Percentiles rank a stretch among this genome's conserved stretches.
Evolutionary conservation across 768 basidiomycete genomes (phyloP).

Genomic region (Leccinellum rugosiceps): DNA sequence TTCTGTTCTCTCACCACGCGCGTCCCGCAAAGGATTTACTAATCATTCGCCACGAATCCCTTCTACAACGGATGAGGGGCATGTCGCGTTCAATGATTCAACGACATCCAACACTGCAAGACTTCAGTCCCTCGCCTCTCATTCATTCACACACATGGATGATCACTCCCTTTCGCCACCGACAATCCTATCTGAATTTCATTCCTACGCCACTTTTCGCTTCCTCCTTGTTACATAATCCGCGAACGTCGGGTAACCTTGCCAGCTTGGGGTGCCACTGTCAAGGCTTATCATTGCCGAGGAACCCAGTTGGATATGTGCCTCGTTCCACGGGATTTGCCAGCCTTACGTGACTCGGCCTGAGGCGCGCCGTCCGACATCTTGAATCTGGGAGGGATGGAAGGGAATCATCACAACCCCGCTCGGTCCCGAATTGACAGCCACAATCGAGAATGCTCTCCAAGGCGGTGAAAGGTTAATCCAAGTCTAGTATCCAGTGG

Average conservation of each 20-base stretch:
- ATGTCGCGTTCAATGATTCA: too few relatives aligned
- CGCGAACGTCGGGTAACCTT: background rate
- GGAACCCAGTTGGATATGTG: background rate
- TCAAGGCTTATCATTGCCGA: background rate
- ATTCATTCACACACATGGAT: background rate
- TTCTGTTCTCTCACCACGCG: background rate
- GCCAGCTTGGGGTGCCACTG: background rate
- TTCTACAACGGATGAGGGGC: too few relatives aligned
- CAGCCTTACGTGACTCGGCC: background rate
- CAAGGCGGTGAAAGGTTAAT: background rate
- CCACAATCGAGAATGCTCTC: background rate
- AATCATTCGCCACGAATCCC: too few relatives aligned
- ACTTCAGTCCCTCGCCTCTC: background rate
- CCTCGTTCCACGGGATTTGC: background rate
- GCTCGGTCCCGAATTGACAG: conserved; percentile 8
- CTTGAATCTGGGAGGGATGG: too few relatives aligned
- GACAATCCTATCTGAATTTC: background rate
- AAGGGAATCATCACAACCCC: too few relatives aligned
- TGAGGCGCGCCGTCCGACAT: background rate
- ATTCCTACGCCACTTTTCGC: background rate
- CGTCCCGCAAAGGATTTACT: too few relatives aligned
- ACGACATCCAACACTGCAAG: background rate
- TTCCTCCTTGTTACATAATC: background rate
- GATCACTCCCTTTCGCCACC: background rate
- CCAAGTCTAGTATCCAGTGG: conserved; percentile 7